Evolutionary conservation across 2,329 filamentous ascomycete genomes (phyloP).

Genomic region (Zymoseptoria brevis): DNA sequence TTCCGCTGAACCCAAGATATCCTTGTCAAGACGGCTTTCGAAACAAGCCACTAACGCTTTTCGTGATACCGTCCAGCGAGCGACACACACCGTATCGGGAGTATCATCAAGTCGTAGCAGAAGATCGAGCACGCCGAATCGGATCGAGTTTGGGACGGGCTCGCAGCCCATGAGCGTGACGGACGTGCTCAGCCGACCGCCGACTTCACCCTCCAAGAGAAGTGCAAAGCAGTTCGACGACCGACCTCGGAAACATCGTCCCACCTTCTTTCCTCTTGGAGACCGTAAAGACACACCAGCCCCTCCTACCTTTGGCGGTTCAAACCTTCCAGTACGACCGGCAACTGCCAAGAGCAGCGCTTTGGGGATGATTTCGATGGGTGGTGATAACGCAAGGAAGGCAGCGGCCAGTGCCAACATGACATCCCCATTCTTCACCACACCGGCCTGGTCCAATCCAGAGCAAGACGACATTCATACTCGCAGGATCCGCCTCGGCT

Average conservation of each 20-base stretch:
- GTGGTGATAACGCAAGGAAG: slow-evolving; percentile 26
- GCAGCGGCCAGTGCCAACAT: slow-evolving; percentile 24
- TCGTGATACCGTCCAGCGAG: slow-evolving; percentile 11
- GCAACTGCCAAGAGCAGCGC: slow-evolving; percentile 7
- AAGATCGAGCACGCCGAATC: slow-evolving; percentile 22
- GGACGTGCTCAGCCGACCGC: slow-evolving; percentile 6
- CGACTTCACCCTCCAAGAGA: slow-evolving; percentile 27
- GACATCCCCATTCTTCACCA: slow-evolving; percentile 2
- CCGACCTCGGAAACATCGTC: slow-evolving; percentile 22
- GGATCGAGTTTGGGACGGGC: slow-evolving; percentile 4
- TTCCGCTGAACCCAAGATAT: not conserved
- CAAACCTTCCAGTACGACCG: slow-evolving; percentile 15
- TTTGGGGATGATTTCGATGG: slow-evolving; percentile 13
- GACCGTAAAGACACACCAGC: slow-evolving; percentile 30
- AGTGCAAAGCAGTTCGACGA: slow-evolving; percentile 20
- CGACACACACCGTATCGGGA: slow-evolving; percentile 6
- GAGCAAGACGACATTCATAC: slow-evolving; percentile 15
- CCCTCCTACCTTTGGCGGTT: slow-evolving; percentile 14
- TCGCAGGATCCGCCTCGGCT: slow-evolving; percentile 22
- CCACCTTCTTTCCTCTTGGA: slow-evolving; percentile 2
- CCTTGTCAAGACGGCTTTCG: not conserved
- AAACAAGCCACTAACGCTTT: slow-evolving; percentile 3
- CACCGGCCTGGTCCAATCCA: slow-evolving; percentile 2
- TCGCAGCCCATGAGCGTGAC: not conserved
- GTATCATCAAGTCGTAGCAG: slow-evolving; percentile 14